phyloP scores from a whole-genome alignment of 148 eudicot species.

The Diospyros kaki region DNA sequence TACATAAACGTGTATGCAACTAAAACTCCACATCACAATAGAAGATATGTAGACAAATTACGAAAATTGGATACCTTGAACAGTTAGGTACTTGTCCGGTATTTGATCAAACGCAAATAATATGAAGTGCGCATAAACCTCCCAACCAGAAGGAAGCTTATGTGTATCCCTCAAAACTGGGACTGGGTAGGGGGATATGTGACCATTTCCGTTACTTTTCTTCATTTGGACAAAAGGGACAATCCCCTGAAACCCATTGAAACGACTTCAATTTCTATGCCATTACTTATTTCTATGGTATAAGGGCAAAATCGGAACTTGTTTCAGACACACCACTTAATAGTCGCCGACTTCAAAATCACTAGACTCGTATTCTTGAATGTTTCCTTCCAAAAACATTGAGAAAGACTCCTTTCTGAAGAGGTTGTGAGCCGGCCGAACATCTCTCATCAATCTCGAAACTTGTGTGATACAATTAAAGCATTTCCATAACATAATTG shows the following conservation, averaged over 20 bases:
- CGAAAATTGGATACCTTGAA: constrained; percentile 10
- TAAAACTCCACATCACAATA: no score
- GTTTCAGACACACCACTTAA: constrained; percentile 7
- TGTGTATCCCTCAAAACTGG: constrained; percentile 3
- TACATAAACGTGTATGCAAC: no score
- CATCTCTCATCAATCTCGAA: constrained; percentile 8
- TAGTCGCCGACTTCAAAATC: constrained; percentile 19
- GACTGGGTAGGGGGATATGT: constrained; percentile 10
- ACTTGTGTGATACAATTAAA: constrained; percentile 4
- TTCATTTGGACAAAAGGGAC: constrained; percentile 12
- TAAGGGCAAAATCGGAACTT: neutral
- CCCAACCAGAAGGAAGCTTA: constrained; percentile 12
- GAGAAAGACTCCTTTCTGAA: constrained; percentile 12
- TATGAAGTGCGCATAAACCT: constrained; percentile 15
- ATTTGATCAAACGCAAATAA: constrained; percentile 16
- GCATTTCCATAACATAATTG: neutral
- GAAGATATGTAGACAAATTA: no score
- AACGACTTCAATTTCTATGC: neutral
- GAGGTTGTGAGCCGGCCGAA: constrained; percentile 7
- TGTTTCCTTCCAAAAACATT: neutral
- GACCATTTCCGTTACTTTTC: constrained; percentile 1
- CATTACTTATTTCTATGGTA: neutral
- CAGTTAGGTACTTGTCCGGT: constrained; percentile 13
- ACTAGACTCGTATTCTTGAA: constrained; percentile 9
- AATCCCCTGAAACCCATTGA: constrained; percentile 8